A percentile compares a stretch with the other conserved stretches of the same genome.
Evolutionary conservation across 2,329 filamentous ascomycete species (phyloP).

Genomic region (Neocucurbitaria cava): DNA sequence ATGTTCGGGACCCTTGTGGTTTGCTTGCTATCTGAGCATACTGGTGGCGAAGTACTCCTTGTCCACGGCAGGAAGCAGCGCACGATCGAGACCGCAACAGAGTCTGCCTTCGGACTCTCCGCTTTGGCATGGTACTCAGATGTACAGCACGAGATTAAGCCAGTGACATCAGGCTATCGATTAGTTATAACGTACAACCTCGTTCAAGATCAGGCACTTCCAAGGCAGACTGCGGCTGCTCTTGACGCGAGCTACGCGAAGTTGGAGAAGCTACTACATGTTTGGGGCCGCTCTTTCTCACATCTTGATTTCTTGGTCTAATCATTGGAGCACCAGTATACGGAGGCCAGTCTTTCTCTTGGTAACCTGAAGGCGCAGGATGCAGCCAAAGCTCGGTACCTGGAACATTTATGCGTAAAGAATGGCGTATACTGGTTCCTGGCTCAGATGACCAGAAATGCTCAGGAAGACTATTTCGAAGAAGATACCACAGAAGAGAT

Average conservation of each 20-base stretch:
- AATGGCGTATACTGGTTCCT: slow-evolving; percentile 26
- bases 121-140: slow-evolving; percentile 58
- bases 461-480: slow-evolving; percentile 10
- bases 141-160: slow-evolving; percentile 57
- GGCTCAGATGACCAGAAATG: slow-evolving; percentile 13
- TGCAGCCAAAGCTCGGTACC: slow-evolving; percentile 16
- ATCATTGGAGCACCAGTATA: slow-evolving; percentile 37
- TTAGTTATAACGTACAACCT: slow-evolving; percentile 64
- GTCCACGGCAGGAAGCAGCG: slow-evolving; percentile 44
- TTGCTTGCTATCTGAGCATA: slow-evolving; percentile 56
- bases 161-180: slow-evolving; percentile 57
- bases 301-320: slow-evolving; percentile 20
- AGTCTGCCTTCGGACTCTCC: slow-evolving; percentile 29
- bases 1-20: slow-evolving; percentile 62
- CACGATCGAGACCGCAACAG: slow-evolving; percentile 9
- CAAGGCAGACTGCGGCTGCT: slow-evolving; percentile 13
- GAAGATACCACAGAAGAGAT: slow-evolving; percentile 6
- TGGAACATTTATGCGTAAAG: slow-evolving; percentile 23
- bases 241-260: slow-evolving; percentile 10
- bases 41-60: slow-evolving; percentile 56
- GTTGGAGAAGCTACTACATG: slow-evolving; percentile 6
- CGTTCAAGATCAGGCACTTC: slow-evolving; percentile 32
- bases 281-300: slow-evolving; percentile 7
- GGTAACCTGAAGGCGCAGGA: slow-evolving; percentile 32
- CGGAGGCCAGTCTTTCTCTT: slow-evolving; percentile 23